phyloP scores from a whole-genome alignment of 805 yeast genomes.

The Starmerella riodocensis region DNA sequence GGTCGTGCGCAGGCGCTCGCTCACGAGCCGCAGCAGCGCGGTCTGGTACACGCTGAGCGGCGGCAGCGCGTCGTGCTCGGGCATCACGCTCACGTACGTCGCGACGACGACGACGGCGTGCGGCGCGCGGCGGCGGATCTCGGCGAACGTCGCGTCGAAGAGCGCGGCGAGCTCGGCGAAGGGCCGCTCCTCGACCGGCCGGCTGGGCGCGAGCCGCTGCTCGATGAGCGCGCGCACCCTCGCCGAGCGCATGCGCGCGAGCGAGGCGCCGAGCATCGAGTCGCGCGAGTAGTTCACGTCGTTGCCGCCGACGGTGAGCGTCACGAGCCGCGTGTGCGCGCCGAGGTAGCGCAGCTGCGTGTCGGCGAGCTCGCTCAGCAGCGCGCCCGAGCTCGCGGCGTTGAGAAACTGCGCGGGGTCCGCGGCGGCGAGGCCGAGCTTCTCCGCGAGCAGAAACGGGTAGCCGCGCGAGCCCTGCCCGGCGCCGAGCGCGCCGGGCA shows the following conservation, averaged over 20 bases:
- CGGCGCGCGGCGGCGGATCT: constrained; percentile 4
- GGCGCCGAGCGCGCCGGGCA: constrained; percentile 1
- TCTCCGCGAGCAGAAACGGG: constrained; percentile 6
- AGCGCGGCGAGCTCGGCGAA: background rate
- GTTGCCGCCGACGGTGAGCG: constrained; percentile 11
- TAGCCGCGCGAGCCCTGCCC: constrained; percentile 5
- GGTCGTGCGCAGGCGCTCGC: background rate
- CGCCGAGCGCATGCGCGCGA: background rate
- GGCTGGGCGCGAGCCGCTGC: background rate
- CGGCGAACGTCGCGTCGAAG: background rate
- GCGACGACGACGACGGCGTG: constrained; percentile 5
- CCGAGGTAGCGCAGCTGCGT: constrained; percentile 4
- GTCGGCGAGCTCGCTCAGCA: background rate
- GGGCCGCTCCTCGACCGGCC: background rate
- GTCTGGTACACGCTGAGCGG: constrained; percentile 7
- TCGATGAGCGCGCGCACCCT: background rate
- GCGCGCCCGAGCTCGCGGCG: constrained; percentile 10
- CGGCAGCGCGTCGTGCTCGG: background rate
- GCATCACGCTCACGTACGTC: constrained; percentile 5
- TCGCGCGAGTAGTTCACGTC: constrained; percentile 10
- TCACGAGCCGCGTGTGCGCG: constrained; percentile 6
- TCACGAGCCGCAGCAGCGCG: constrained; percentile 3
- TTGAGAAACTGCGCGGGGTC: background rate
- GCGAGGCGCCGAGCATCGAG: background rate
- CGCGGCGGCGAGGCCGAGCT: background rate